Base-by-base conservation (phyloP, 2,329 filamentous ascomycete genomes). In the Phialophora macrospora region DNA sequence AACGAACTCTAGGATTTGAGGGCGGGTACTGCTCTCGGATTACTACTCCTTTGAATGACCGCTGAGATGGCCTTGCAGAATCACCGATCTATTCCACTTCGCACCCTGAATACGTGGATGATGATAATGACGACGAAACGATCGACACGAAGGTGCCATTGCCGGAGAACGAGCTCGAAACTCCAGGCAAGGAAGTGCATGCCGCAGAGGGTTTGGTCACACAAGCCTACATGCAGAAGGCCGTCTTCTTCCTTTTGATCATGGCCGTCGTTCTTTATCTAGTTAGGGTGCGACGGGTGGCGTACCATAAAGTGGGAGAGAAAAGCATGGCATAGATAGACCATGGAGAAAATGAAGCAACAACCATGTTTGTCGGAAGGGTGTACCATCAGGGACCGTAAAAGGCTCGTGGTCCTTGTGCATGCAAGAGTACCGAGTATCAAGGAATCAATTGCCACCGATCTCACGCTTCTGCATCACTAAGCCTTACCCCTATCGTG, bases 1-100 rank as follows among this genome's bases (percentile, higher is more conserved):
- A 84, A 82, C 76, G 87, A 89, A 81, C 84, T 89, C 75, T 89
- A 86, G 46, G 80, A 80, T 71, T 72, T 70, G 70, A 71, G 70
- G 66, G 68, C 70, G 46, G 64, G 61, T 70, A 66, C 67, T 69
- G 66, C 69, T 68, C 66, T 71, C 65, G 64, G 52, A 63, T 68
- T 64, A 26, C 59, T 41, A 32, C n/a, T 7, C 46, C 22, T 62
- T 41, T 60, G 55, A 34, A 63, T 26, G 60, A 57, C 34, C 62
- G 46, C 68, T 70, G 58, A 70, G 49, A 64, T 58, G 11, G 26
- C 52, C 20, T 59, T 44, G 65, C 60, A 70, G 68, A 70, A 49
- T 22, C 26, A 65, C 57, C 63, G 5, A 62, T 70, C 54, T 65
- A 66, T 56, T 70, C 70, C 41, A 63, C 67, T 26, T 62, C 61